A percentile compares a stretch with the other conserved stretches of the same genome.
Evolutionary conservation across 2,329 filamentous ascomycete genomes (phyloP).

Genomic region (Ophiognomonia clavigignenti-juglandacearum): DNA sequence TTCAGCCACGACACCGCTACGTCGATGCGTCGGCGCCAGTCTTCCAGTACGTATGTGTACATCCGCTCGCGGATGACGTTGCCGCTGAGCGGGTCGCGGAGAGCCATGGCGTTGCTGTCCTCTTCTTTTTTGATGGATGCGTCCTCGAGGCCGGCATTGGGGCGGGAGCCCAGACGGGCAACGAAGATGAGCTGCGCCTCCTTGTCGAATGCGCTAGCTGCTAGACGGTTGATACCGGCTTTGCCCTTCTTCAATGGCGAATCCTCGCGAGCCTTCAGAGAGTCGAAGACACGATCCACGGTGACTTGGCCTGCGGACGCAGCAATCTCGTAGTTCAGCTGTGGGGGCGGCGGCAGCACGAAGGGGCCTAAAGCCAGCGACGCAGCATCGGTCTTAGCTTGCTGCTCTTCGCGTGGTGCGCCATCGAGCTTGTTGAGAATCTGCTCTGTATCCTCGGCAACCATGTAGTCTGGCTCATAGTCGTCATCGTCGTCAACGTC

Average conservation of each 20-base stretch:
- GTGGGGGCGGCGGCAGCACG: slow-evolving; percentile 70
- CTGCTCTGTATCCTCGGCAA: slow-evolving; percentile 72
- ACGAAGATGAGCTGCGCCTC: slow-evolving; percentile 91
- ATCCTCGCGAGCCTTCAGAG: slow-evolving; percentile 70
- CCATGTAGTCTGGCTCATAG: slow-evolving; percentile 83
- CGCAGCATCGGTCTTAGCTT: slow-evolving; percentile 42
- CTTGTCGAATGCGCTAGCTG: slow-evolving; percentile 76
- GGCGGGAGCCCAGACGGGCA: slow-evolving; percentile 76
- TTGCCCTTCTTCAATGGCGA: slow-evolving; percentile 55
- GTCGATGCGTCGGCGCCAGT: slow-evolving; percentile 86
- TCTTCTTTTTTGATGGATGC: slow-evolving; percentile 42
- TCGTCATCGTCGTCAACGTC: slow-evolving; percentile 78
- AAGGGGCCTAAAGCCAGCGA: slow-evolving; percentile 70
- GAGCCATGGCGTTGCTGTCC: slow-evolving; percentile 37
- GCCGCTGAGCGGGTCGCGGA: slow-evolving; percentile 40
- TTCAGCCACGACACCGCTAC: slow-evolving; percentile 90
- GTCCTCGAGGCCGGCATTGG: slow-evolving; percentile 65
- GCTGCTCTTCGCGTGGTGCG: slow-evolving; percentile 50
- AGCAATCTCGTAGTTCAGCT: slow-evolving; percentile 66
- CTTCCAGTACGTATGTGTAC: slow-evolving; percentile 82
- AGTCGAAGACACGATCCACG: slow-evolving; percentile 71
- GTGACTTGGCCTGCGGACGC: slow-evolving; percentile 70
- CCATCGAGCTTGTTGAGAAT: slow-evolving; percentile 73
- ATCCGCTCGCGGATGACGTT: slow-evolving; percentile 74
- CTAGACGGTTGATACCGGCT: slow-evolving; percentile 76